Conservation (phyloP, 768 basidiomycete species). For the Boletus pseudo-olivaceus region DNA sequence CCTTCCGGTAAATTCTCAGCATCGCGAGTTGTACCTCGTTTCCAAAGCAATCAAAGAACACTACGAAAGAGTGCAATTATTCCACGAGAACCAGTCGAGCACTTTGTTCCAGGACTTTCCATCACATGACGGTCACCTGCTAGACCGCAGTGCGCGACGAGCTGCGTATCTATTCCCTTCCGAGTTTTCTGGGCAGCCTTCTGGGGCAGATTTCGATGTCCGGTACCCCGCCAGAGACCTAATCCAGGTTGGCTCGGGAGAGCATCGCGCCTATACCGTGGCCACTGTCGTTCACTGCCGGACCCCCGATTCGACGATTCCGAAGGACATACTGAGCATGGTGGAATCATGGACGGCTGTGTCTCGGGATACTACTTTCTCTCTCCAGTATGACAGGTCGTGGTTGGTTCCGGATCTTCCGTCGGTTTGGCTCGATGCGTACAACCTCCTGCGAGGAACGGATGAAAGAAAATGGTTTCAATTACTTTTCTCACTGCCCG, state of each 20-base stretch:
- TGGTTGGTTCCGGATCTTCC: constrained; percentile 27
- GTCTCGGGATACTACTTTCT: neutral
- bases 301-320: neutral
- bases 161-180: constrained; percentile 12
- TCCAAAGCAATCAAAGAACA: constrained; percentile 30
- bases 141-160: constrained; percentile 17
- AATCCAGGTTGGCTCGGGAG: neutral
- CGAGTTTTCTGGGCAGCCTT: constrained; percentile 3
- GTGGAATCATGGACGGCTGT: constrained; percentile 5
- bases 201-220: neutral
- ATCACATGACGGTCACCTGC: constrained; percentile 1
- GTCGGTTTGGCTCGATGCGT: constrained; percentile 27
- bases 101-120: constrained; percentile 6
- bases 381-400: constrained; percentile 23
- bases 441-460: constrained; percentile 23
- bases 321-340: constrained; percentile 2
- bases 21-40: constrained; percentile 25
- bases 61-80: constrained; percentile 12
- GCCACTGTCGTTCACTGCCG: constrained; percentile 7
- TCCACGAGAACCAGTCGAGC: neutral
- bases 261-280: constrained; percentile 17
- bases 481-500: constrained; percentile 32
- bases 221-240: constrained; percentile 12
- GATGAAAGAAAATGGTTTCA: constrained; percentile 11
- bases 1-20: constrained; percentile 27